These are phyloP conservation scores for Zasmidium angulare DNA, from an alignment of 2,329 filamentous ascomycete genomes.

Conservation along the genomic window DNA sequence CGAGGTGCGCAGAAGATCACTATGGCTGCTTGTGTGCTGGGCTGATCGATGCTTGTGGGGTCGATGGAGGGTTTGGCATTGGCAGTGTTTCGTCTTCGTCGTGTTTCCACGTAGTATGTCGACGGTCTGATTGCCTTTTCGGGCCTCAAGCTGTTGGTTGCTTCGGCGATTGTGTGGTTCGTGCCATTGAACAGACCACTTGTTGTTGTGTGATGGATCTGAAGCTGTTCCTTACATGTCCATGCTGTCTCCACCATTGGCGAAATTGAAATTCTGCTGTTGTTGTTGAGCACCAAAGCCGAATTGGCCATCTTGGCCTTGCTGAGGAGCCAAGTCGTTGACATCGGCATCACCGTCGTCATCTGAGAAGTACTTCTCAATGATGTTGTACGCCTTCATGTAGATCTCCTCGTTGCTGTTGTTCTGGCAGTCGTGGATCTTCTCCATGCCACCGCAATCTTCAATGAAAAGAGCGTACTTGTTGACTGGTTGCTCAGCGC, in stretches of 20 bases:
- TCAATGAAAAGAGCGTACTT: conserved; percentile 97
- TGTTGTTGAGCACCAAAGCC: conserved; percentile 73
- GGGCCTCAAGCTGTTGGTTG: background rate
- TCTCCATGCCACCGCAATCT: conserved; percentile 98
- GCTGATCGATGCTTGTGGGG: conserved; percentile 14
- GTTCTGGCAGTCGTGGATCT: conserved; percentile 99
- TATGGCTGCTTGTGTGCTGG: conserved; percentile 14
- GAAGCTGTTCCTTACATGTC: conserved; percentile 49
- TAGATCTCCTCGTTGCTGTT: conserved; percentile 99
- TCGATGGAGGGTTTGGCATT: background rate
- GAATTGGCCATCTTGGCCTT: conserved; percentile 73
- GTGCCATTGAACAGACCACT: background rate
- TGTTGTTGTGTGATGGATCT: background rate
- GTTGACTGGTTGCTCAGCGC: conserved; percentile 77
- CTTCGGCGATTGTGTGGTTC: background rate
- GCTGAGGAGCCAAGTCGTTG: conserved; percentile 73
- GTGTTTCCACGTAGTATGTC: background rate
- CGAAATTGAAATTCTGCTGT: conserved; percentile 90
- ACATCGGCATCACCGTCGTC: conserved; percentile 86
- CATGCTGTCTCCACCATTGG: conserved; percentile 72
- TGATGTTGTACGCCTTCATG: conserved; percentile 99
- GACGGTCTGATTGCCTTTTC: background rate
- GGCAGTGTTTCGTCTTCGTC: background rate
- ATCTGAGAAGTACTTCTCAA: conserved; percentile 99
- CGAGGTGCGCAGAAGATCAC: conserved; percentile 13